These are phyloP conservation scores for Penicillium pancosmium DNA, from an alignment of 495 filamentous ascomycete genomes.

Conservation along the genomic window DNA sequence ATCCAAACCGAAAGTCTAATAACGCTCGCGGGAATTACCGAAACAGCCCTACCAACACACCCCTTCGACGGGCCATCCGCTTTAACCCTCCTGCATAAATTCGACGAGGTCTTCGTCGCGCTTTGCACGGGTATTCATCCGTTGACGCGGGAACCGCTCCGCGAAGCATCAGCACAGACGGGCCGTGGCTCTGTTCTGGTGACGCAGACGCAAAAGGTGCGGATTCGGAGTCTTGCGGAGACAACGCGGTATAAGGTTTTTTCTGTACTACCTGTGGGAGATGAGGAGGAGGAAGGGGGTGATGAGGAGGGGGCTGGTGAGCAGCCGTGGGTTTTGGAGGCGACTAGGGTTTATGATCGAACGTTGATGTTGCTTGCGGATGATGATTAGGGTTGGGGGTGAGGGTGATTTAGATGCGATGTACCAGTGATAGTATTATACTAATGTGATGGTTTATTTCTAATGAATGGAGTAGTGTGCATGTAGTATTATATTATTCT, in stretches of 20 bases:
- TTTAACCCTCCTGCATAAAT: conserved; percentile 69
- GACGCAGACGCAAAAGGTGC: conserved; percentile 74
- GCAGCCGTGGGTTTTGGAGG: conserved; percentile 62
- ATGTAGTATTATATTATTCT: too few relatives aligned
- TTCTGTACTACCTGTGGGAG: conserved; percentile 54
- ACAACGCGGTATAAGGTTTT: conserved; percentile 51
- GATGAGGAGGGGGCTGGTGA: conserved; percentile 41
- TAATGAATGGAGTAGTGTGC: too few relatives aligned
- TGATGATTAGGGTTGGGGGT: conserved; percentile 43
- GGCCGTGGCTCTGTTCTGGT: conserved; percentile 54
- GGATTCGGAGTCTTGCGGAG: conserved; percentile 76
- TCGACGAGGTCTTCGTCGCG: conserved; percentile 76
- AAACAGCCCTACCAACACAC: conserved; percentile 66
- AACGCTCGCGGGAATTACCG: conserved; percentile 69
- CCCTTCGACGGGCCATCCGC: conserved; percentile 64
- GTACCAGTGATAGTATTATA: neutral
- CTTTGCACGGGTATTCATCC: conserved; percentile 68
- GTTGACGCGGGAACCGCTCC: conserved; percentile 63
- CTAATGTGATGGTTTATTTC: too few relatives aligned
- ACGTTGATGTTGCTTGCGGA: conserved; percentile 65
- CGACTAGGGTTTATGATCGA: conserved; percentile 75
- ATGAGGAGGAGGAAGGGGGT: conserved; percentile 38
- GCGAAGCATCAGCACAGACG: conserved; percentile 42
- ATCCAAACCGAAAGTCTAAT: conserved; percentile 85
- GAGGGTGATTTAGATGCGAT: conserved; percentile 19